A percentile compares a stretch with the other conserved stretches of the same genome.
Evolutionary conservation across 202 grass and related monocot genomes (phyloP).

Genomic region (Saccharum hybrid): DNA sequence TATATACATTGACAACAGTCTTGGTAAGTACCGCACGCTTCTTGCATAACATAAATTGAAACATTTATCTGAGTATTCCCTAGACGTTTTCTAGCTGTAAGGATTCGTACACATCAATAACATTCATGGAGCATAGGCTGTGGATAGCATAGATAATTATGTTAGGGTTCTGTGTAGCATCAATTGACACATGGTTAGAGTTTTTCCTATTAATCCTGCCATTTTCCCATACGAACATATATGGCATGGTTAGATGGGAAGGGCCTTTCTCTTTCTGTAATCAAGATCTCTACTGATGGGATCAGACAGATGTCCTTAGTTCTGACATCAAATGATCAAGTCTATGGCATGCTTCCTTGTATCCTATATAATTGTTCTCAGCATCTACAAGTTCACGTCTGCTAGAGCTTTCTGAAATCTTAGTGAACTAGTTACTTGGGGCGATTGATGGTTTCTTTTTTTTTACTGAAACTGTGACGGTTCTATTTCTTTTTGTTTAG

Average conservation of each 20-base stretch:
- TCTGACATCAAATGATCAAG: conserved; percentile 22
- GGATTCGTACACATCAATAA: neutral
- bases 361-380: conserved; percentile 41
- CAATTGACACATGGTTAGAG: conserved; percentile 9
- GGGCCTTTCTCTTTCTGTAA: neutral
- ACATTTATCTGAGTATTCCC: conserved; percentile 1
- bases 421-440: neutral
- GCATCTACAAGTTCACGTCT: neutral
- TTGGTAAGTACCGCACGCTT: neutral
- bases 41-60: neutral
- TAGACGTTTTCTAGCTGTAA: neutral
- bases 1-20: neutral
- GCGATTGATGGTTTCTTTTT: neutral
- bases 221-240: neutral
- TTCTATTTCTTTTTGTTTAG: neutral
- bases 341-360: neutral
- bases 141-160: conserved; percentile 11
- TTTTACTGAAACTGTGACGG: neutral
- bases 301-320: neutral
- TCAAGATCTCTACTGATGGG: conserved; percentile 13
- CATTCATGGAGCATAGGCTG: neutral
- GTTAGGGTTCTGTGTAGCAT: neutral
- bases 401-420: conserved; percentile 17
- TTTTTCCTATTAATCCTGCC: neutral
- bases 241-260: conserved; percentile 25